Evolutionary conservation across 2,329 filamentous ascomycete genomes (phyloP), one percentile per base, ranked within the genome.

Genomic region (Arthrobotrys sphaeroides): DNA sequence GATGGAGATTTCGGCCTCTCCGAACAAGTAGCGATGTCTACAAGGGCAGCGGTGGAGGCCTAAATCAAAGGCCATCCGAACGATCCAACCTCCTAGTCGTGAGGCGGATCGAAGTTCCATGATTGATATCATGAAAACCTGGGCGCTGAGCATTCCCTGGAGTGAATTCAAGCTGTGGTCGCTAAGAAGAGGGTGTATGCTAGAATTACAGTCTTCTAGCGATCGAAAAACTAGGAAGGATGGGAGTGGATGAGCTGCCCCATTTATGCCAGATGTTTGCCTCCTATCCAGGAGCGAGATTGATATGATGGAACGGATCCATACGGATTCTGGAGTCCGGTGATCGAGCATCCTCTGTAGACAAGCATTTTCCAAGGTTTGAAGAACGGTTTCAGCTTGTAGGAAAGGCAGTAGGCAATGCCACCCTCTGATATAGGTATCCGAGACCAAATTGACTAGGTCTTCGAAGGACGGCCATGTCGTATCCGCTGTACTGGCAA

Each of bases 11-110:
- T 88, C 86, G 7, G 83, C 80, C 0, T 79, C 67, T 0, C 82
- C 84, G 77, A 88, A 88, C 47, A 85, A 85, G n/a, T 45, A 51
- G 0, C 84, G 81, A 67, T 84, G 88, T 0, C 87, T 83, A 3
- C 83, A 82, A 0, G 87, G 86, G 64, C 87, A 89, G 1, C 87
- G 84, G 80, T 89, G 87, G n/a, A 89, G 83, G 0, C 87, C 87
- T 1, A 88, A 81, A 51, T 88, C 87, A 47, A 86, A 87, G 0
- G 86, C 85, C 78, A 87, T 86, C 3, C 86, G 84, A 5, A 85
- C 85, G 3, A 88, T 84, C 1, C 87, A 80, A 0, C 87, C 87
- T 0, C 87, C 86, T 0, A 88, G 78, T 2, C 87, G 83, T 0
- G 87, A 88, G 0, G 87, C 87, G 12, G 86, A 85, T 73, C 88